Evolutionary conservation across 345 rosid genomes (phyloP).

Genomic region (Mercurialis annua): DNA sequence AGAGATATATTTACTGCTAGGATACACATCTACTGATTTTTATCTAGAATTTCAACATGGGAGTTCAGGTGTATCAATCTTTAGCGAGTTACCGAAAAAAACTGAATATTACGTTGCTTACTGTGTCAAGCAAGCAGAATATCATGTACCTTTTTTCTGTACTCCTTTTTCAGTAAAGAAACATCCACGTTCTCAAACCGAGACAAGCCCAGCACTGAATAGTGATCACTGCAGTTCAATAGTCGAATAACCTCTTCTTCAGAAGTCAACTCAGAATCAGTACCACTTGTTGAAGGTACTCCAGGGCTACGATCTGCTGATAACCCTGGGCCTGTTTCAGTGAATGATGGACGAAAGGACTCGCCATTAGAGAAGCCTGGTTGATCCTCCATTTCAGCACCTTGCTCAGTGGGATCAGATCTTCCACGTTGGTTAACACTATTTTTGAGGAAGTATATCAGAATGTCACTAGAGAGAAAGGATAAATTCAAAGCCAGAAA

Average conservation of each 20-base stretch:
- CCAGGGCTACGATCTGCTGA: slow-evolving; percentile 70
- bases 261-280: slow-evolving; percentile 75
- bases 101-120: background rate
- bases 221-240: slow-evolving; percentile 78
- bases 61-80: background rate
- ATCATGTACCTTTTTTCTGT: slow-evolving; percentile 76
- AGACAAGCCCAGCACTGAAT: slow-evolving; percentile 66
- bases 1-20: background rate
- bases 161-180: slow-evolving; percentile 75
- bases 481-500: slow-evolving; percentile 80
- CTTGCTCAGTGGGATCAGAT: slow-evolving; percentile 41
- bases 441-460: slow-evolving; percentile 70
- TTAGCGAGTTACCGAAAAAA: background rate
- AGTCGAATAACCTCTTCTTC: slow-evolving; percentile 90
- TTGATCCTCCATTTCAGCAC: slow-evolving; percentile 43
- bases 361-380: slow-evolving; percentile 42
- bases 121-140: slow-evolving; percentile 5
- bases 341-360: slow-evolving; percentile 47
- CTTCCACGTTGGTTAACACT: slow-evolving; percentile 49
- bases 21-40: background rate
- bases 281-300: slow-evolving; percentile 78
- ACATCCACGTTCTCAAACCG: slow-evolving; percentile 65
- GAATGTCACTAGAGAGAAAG: slow-evolving; percentile 83
- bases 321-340: slow-evolving; percentile 57
- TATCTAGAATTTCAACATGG: background rate